A percentile compares a stretch with the other conserved stretches of the same genome.
These are phyloP conservation scores for Trichoderma arundinaceum DNA, from an alignment of 2,329 filamentous ascomycete genomes.

Conservation along the genomic window DNA sequence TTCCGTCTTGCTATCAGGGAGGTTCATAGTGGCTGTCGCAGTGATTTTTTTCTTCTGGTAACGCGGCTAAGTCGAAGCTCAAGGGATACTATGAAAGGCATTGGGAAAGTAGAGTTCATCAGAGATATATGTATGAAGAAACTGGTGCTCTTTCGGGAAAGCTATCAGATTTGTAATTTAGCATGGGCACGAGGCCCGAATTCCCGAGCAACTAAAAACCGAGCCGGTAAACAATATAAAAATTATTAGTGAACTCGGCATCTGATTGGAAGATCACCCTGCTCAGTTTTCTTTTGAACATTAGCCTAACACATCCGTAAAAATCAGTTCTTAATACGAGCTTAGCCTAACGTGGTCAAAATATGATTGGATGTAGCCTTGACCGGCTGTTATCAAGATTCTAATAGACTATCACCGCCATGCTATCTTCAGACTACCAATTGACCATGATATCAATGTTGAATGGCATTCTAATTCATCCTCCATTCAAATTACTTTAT, in stretches of 20 bases:
- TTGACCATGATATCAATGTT: too few relatives aligned
- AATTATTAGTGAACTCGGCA: neutral
- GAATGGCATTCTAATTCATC: too few relatives aligned
- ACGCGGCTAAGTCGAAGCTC: neutral
- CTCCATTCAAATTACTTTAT: too few relatives aligned
- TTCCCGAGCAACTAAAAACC: constrained; percentile 11
- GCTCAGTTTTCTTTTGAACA: neutral
- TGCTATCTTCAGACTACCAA: too few relatives aligned
- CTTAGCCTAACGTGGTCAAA: too few relatives aligned
- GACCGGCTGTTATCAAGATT: too few relatives aligned
- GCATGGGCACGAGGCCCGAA: neutral
- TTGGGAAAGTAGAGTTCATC: neutral
- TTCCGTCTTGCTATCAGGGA: neutral
- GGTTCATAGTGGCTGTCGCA: too few relatives aligned
- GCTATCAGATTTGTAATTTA: neutral
- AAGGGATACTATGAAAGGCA: neutral
- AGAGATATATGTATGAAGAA: neutral
- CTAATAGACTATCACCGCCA: too few relatives aligned
- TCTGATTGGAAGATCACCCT: neutral
- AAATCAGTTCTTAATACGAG: too few relatives aligned
- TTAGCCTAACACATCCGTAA: too few relatives aligned
- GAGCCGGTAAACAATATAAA: neutral
- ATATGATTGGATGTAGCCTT: too few relatives aligned
- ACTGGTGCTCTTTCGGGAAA: neutral
- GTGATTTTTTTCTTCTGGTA: neutral